phyloP scores from a whole-genome alignment of 129 eudicot genomes.

The Logfia minima region DNA sequence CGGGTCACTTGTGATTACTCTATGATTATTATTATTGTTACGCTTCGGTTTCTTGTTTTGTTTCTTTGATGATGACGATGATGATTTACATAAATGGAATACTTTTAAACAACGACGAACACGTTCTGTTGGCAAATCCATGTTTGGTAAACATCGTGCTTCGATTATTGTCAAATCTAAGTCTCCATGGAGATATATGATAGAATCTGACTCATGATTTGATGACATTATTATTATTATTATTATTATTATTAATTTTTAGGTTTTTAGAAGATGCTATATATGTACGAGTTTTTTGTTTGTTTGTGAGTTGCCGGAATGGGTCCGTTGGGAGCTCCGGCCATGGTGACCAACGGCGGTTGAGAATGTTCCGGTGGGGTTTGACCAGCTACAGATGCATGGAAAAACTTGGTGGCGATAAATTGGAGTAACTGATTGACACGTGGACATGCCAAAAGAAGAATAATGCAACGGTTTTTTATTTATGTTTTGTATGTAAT shows the following conservation, averaged over 20 bases:
- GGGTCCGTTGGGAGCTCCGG: slow-evolving; percentile 19
- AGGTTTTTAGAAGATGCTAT: background rate
- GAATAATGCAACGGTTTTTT: background rate
- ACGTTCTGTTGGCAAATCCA: slow-evolving; percentile 56
- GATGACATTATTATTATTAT: background rate
- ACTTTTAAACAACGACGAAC: slow-evolving; percentile 45
- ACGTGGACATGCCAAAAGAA: background rate
- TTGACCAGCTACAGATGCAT: slow-evolving; percentile 7
- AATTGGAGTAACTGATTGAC: background rate
- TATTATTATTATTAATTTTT: background rate
- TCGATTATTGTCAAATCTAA: slow-evolving; percentile 55
- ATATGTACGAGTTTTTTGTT: background rate
- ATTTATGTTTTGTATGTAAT: background rate
- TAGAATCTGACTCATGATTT: background rate
- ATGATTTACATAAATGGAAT: slow-evolving; percentile 28
- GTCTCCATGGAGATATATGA: slow-evolving; percentile 58
- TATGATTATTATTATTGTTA: slow-evolving; percentile 11
- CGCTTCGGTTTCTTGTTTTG: background rate
- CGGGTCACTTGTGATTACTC: slow-evolving; percentile 62
- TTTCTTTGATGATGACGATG: background rate
- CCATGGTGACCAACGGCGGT: slow-evolving; percentile 22
- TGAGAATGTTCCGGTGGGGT: slow-evolving; percentile 13
- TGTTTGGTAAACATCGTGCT: slow-evolving; percentile 57
- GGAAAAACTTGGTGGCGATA: slow-evolving; percentile 4
- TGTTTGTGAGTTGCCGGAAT: slow-evolving; percentile 1